A percentile compares a stretch with the other conserved stretches of the same genome.
Evolutionary conservation across 805 yeast genomes (phyloP).

Genomic region (Nakazawaea ishiwadae): DNA sequence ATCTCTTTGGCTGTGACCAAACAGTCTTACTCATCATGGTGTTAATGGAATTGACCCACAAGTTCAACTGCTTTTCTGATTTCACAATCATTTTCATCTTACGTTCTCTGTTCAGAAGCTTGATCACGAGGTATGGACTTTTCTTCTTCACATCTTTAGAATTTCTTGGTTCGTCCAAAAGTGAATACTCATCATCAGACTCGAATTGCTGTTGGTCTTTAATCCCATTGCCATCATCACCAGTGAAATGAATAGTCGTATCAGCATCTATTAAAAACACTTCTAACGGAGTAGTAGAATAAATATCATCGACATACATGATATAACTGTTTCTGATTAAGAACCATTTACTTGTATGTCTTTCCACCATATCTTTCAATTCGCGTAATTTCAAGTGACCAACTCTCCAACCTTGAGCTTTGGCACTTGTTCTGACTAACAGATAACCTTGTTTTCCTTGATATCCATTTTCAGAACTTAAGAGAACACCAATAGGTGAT

Average conservation of each 20-base stretch:
- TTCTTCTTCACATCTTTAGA: conserved; percentile 17
- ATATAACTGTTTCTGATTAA: conserved; percentile 80
- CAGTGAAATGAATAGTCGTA: conserved; percentile 55
- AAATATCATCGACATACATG: conserved; percentile 79
- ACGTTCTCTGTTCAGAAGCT: conserved; percentile 71
- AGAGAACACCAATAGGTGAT: conserved; percentile 79
- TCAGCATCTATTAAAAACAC: conserved; percentile 82
- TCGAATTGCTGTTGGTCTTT: conserved; percentile 13
- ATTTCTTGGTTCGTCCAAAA: conserved; percentile 21
- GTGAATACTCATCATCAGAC: conserved; percentile 33
- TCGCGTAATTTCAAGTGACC: conserved; percentile 81
- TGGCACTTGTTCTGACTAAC: conserved; percentile 76
- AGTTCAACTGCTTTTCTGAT: conserved; percentile 56
- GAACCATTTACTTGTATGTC: conserved; percentile 93
- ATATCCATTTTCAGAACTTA: conserved; percentile 76
- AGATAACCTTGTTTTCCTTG: conserved; percentile 89
- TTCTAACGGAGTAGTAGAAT: conserved; percentile 84
- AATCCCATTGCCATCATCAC: conserved; percentile 27
- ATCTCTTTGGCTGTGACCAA: conserved; percentile 76
- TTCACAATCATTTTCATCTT: conserved; percentile 67
- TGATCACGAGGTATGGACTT: conserved; percentile 48
- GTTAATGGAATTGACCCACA: conserved; percentile 74
- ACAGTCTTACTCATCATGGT: conserved; percentile 61
- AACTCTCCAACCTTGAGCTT: conserved; percentile 93
- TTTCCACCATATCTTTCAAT: conserved; percentile 77